These are phyloP conservation scores for Fusarium illudens DNA, from an alignment of 2,329 filamentous ascomycete species.

Conservation along the genomic window DNA sequence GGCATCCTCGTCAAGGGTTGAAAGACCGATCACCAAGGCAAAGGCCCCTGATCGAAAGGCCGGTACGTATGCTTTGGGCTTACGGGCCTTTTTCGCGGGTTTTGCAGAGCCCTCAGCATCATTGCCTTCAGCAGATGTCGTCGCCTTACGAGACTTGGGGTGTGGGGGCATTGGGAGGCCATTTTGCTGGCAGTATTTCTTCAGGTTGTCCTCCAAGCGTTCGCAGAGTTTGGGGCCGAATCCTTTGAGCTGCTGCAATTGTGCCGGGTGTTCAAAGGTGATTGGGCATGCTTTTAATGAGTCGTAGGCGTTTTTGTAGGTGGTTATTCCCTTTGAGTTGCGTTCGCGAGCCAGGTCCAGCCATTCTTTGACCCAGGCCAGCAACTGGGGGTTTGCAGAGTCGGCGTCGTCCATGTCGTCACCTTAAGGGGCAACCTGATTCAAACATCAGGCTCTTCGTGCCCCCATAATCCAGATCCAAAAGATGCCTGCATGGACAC, in stretches of 20 bases:
- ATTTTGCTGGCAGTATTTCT: slow-evolving; percentile 70
- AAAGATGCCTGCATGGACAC: neutral
- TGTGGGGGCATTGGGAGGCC: slow-evolving; percentile 72
- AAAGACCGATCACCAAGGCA: slow-evolving; percentile 73
- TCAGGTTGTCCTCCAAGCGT: slow-evolving; percentile 69
- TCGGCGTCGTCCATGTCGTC: slow-evolving; percentile 48
- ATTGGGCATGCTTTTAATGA: slow-evolving; percentile 80
- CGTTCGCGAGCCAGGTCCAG: slow-evolving; percentile 73
- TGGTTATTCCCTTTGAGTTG: slow-evolving; percentile 74
- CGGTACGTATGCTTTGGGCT: slow-evolving; percentile 75
- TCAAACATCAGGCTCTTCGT: neutral
- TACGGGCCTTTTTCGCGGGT: slow-evolving; percentile 65
- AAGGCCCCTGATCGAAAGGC: slow-evolving; percentile 77
- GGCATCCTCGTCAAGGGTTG: slow-evolving; percentile 64
- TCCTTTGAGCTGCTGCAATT: slow-evolving; percentile 76
- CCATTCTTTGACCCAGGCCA: slow-evolving; percentile 81
- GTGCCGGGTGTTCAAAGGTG: slow-evolving; percentile 74
- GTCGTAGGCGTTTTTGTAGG: slow-evolving; percentile 79
- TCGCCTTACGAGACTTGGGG: slow-evolving; percentile 56
- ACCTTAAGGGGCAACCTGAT: neutral
- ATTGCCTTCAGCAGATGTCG: slow-evolving; percentile 42
- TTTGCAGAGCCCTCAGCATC: slow-evolving; percentile 46
- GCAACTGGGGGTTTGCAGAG: slow-evolving; percentile 74
- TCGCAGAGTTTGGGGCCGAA: slow-evolving; percentile 77
- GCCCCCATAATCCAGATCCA: neutral